phyloP scores from a whole-genome alignment of 2,329 filamentous ascomycete genomes.

The Gremmenia infestans region DNA sequence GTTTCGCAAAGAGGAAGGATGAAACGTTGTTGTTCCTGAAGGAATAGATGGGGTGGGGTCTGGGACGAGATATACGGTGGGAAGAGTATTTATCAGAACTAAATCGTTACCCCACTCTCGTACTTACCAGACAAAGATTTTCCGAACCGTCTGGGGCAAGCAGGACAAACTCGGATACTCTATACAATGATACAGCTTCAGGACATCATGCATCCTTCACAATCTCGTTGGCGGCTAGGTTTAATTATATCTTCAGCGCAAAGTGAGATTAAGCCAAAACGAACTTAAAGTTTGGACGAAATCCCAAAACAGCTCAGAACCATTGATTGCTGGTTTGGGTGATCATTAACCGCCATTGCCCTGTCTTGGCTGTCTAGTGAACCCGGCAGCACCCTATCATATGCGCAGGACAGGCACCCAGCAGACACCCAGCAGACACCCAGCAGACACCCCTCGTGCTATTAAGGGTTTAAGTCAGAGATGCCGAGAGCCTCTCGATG shows the following conservation, averaged over 20 bases:
- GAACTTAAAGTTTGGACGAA: background rate
- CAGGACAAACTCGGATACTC: background rate
- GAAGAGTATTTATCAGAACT: background rate
- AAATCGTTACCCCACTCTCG: background rate
- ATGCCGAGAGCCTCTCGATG: conserved; percentile 13
- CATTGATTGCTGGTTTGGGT: background rate
- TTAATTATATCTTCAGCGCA: too few species aligned
- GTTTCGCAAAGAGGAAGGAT: background rate
- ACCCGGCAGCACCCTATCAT: background rate
- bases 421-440: background rate
- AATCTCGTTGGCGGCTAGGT: background rate
- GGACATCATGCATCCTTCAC: background rate
- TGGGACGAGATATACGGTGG: background rate
- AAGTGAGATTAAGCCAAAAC: background rate
- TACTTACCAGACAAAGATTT: too few species aligned
- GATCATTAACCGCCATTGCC: background rate
- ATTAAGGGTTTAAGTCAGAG: conserved; percentile 10
- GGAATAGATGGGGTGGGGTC: background rate
- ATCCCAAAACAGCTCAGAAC: background rate
- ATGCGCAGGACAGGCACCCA: background rate
- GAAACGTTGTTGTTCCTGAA: background rate
- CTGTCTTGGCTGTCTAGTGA: background rate
- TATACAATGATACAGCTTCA: background rate
- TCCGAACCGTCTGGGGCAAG: too few species aligned
- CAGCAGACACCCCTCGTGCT: background rate